Base-by-base conservation (phyloP, 2,329 filamentous ascomycete species). In the Penicillium sp. region DNA sequence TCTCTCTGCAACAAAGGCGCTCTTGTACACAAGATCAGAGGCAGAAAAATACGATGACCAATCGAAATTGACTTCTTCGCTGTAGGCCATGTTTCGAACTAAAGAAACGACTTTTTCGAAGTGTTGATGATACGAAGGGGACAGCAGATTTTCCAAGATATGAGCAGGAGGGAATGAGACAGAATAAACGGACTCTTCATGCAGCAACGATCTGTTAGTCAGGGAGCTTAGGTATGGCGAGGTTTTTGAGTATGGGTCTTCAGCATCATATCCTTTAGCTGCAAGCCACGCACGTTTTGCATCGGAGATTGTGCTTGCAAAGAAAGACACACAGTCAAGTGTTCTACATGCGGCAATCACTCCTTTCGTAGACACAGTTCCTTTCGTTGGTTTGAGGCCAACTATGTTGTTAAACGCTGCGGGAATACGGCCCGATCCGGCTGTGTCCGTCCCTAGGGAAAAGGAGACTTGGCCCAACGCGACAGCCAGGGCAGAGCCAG, bases 311-410 rank as follows among this genome's bases (percentile, higher is more conserved):
- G 73, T 81, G 23, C 74, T 70, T 1, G 81, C 73, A 54, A 83
- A 74, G 28, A 84, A 76, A 0, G 82, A 80, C 18, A 84, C 77
- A 58, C 81, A 84, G 66, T 85, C 83, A 1, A 85, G 72, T 0
- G 79, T 81, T 20, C 78, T 72, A 59, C 83, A 85, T 1, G 83
- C 83, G 14, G 65, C 65, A 26, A 65, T 60, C 12, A 67, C 56
- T 7, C 65, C 65, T 16, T 59, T 47, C 42, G 64, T 60, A 43
- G 62, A 64, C 26, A 68, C 51, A 35, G 65, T 58, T 1, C 66
- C 65, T 21, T 61, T 61, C 5, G 65, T 67, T 2, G 65, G 65
- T 43, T 67, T 68, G 20, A 62, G 57, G 3, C 65, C 66, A 16
- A 68, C 63, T n/a, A 68, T 48, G 21, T 60, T 60, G 52, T 66